phyloP scores from a whole-genome alignment of 306 rosid species.

The Medicago arabica region DNA sequence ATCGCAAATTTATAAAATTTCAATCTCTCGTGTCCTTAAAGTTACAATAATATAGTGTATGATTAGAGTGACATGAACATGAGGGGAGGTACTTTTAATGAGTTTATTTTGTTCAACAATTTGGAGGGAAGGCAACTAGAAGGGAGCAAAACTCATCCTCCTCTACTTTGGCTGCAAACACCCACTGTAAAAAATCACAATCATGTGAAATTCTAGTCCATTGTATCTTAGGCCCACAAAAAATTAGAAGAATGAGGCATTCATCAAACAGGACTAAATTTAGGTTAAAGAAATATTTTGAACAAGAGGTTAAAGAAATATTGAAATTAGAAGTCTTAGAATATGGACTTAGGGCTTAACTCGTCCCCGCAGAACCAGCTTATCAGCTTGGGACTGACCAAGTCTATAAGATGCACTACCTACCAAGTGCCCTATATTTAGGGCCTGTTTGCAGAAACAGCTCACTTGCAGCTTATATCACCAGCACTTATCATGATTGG shows the following conservation, averaged over 20 bases:
- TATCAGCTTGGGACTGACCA: neutral
- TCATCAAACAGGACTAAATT: neutral
- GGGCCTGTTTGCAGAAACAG: neutral
- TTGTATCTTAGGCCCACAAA: neutral
- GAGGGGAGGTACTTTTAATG: neutral
- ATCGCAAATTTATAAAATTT: slow-evolving; percentile 16
- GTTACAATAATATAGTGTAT: neutral
- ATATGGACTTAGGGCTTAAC: neutral
- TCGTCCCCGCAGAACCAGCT: neutral
- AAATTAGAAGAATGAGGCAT: neutral
- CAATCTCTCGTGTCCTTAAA: slow-evolving; percentile 21
- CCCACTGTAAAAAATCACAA: neutral
- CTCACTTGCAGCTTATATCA: no score
- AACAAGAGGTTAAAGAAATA: no score
- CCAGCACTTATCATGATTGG: no score
- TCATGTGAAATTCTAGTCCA: slow-evolving; percentile 7
- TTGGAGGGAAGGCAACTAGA: neutral
- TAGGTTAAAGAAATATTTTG: neutral
- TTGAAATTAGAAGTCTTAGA: slow-evolving; percentile 7
- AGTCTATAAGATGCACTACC: neutral
- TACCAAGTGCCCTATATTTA: neutral
- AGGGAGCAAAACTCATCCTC: slow-evolving; percentile 21
- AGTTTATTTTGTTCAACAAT: neutral
- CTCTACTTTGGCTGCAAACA: slow-evolving; percentile 9
- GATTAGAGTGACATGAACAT: neutral